These are phyloP conservation scores for Fagus crenata DNA, from an alignment of 306 rosid genomes.

Conservation along the genomic window DNA sequence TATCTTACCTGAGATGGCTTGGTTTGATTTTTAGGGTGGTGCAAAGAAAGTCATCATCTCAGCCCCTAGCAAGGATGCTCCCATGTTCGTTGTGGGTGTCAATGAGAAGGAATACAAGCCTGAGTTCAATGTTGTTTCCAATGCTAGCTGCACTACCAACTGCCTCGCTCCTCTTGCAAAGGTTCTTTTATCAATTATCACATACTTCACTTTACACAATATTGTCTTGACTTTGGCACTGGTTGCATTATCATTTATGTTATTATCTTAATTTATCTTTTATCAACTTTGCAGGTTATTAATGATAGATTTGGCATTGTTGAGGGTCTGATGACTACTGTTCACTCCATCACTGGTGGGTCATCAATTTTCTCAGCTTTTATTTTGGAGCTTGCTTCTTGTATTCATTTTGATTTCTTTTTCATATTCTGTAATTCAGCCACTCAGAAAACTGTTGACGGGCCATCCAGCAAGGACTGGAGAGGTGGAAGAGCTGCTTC, in stretches of 20 bases:
- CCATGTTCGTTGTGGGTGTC: constrained; percentile 91
- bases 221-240: not conserved
- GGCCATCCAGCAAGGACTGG: constrained; percentile 88
- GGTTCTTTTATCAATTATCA: constrained; percentile 36
- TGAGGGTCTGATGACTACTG: constrained; percentile 90
- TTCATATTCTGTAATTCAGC: constrained; percentile 41
- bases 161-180: constrained; percentile 90
- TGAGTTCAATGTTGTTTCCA: constrained; percentile 57
- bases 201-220: not conserved
- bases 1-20: not conserved
- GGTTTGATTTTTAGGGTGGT: constrained; percentile 55
- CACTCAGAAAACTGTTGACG: constrained; percentile 91
- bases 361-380: not conserved
- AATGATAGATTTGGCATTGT: constrained; percentile 82
- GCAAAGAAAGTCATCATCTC: constrained; percentile 92
- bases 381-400: not conserved
- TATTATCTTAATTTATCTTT: not conserved
- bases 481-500: constrained; percentile 98
- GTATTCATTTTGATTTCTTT: not conserved
- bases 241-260: not conserved
- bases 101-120: constrained; percentile 79
- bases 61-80: constrained; percentile 93
- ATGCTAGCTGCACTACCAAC: constrained; percentile 91
- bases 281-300: constrained; percentile 52
- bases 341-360: constrained; percentile 81